Conservation (phyloP, 768 basidiomycete genomes). For the Scleroderma bovista region DNA sequence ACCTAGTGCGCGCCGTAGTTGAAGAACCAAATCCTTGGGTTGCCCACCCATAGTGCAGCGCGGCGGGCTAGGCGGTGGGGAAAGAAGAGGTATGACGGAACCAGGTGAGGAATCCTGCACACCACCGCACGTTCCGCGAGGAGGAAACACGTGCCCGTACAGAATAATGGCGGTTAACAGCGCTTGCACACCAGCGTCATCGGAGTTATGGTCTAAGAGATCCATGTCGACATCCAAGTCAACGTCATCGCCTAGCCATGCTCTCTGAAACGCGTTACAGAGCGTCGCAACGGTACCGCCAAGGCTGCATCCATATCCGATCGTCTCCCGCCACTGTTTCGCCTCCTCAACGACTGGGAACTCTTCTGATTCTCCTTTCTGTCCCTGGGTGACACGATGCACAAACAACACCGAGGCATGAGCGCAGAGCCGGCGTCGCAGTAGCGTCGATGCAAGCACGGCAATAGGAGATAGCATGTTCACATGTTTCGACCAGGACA, state of each 20-base stretch:
- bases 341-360: constrained; percentile 18
- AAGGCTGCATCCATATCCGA: constrained; percentile 58
- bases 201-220: constrained; percentile 24
- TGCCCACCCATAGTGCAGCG: constrained; percentile 1
- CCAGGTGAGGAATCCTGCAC: background rate
- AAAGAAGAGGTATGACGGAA: constrained; percentile 39
- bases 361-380: constrained; percentile 8
- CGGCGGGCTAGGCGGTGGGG: constrained; percentile 56
- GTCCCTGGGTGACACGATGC: constrained; percentile 29
- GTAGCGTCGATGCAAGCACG: constrained; percentile 44
- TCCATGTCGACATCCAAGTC: constrained; percentile 31
- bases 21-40: constrained; percentile 34
- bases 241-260: constrained; percentile 40
- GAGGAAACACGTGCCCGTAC: constrained; percentile 55
- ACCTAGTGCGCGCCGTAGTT: constrained; percentile 53
- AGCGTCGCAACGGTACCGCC: constrained; percentile 54
- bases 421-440: constrained; percentile 46
- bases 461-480: constrained; percentile 36
- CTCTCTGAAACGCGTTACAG: constrained; percentile 50
- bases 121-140: constrained; percentile 15
- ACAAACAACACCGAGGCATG: constrained; percentile 56
- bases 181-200: constrained; percentile 43
- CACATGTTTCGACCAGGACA: constrained; percentile 3
- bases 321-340: constrained; percentile 41
- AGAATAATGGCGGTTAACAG: constrained; percentile 57